Percentiles rank a stretch among this genome's conserved stretches.
Evolutionary conservation across 2,329 filamentous ascomycete genomes (phyloP).

Genomic region (Penicillium sp.): DNA sequence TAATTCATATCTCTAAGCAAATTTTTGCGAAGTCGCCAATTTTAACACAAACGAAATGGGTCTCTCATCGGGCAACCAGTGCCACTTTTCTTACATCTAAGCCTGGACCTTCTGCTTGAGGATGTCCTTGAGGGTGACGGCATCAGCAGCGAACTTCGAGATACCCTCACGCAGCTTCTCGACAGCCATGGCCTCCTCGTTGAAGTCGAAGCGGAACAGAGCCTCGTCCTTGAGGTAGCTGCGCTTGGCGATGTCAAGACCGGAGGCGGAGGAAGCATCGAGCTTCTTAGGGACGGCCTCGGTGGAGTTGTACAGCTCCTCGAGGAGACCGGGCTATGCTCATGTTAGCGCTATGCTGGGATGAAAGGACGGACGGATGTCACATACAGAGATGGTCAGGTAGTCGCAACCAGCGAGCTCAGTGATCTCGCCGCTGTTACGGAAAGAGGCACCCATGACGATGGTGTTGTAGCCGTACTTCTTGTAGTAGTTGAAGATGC

Average conservation of each 20-base stretch:
- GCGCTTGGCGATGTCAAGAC: slow-evolving; percentile 83
- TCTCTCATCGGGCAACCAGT: slow-evolving; percentile 16
- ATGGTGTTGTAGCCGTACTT: slow-evolving; percentile 99
- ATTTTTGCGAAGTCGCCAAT: slow-evolving; percentile 30
- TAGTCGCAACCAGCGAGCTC: slow-evolving; percentile 99
- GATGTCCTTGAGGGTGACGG: slow-evolving; percentile 89
- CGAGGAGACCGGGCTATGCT: slow-evolving; percentile 81
- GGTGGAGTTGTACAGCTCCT: slow-evolving; percentile 87
- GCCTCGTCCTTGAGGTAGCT: slow-evolving; percentile 89
- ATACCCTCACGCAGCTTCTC: slow-evolving; percentile 99
- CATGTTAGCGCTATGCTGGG: slow-evolving; percentile 24
- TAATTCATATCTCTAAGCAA: slow-evolving; percentile 32
- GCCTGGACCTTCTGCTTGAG: slow-evolving; percentile 81
- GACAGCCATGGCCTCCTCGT: slow-evolving; percentile 98
- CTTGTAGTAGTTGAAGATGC: slow-evolving; percentile 99
- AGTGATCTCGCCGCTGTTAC: slow-evolving; percentile 93
- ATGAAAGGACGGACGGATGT: neutral
- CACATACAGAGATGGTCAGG: slow-evolving; percentile 89
- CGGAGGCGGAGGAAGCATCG: slow-evolving; percentile 67
- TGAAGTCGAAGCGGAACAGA: slow-evolving; percentile 97
- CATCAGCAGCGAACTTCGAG: slow-evolving; percentile 98
- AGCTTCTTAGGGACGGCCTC: slow-evolving; percentile 91
- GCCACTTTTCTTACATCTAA: slow-evolving; percentile 30
- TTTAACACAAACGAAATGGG: slow-evolving; percentile 27
- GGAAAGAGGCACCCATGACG: slow-evolving; percentile 99